These are phyloP conservation scores for Daldinia concentrica DNA, from an alignment of 495 filamentous ascomycete species.

Conservation along the genomic window DNA sequence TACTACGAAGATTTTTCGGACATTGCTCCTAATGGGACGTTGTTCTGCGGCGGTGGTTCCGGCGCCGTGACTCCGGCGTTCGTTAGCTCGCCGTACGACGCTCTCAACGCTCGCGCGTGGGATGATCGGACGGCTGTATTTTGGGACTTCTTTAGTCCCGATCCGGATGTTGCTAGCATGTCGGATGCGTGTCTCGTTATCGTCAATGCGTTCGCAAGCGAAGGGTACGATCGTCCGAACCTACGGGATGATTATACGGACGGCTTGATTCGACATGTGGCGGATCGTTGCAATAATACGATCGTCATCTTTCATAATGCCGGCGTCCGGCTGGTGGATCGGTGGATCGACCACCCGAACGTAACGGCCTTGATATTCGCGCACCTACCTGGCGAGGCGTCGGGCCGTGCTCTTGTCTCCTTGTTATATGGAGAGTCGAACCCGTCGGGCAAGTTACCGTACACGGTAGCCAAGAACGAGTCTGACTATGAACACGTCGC, in stretches of 20 bases:
- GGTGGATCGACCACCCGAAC: slow-evolving; percentile 61
- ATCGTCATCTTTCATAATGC: slow-evolving; percentile 64
- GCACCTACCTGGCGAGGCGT: slow-evolving; percentile 63
- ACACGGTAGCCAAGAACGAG: slow-evolving; percentile 64
- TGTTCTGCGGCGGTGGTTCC: slow-evolving; percentile 59
- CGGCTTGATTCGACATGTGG: slow-evolving; percentile 58
- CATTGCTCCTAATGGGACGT: slow-evolving; percentile 51
- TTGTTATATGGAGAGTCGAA: slow-evolving; percentile 63
- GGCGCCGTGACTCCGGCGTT: slow-evolving; percentile 60
- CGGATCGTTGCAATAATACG: slow-evolving; percentile 59
- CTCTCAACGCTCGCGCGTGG: slow-evolving; percentile 54
- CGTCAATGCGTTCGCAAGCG: slow-evolving; percentile 61
- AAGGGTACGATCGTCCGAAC: slow-evolving; percentile 50
- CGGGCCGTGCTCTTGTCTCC: slow-evolving; percentile 59
- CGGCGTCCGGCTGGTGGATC: slow-evolving; percentile 59
- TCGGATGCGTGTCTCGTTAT: slow-evolving; percentile 69
- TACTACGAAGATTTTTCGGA: slow-evolving; percentile 46
- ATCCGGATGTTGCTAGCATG: slow-evolving; percentile 41
- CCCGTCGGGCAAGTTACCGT: slow-evolving; percentile 67
- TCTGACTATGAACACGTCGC: slow-evolving; percentile 58
- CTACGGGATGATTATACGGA: slow-evolving; percentile 56
- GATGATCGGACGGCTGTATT: slow-evolving; percentile 56
- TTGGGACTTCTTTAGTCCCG: slow-evolving; percentile 49
- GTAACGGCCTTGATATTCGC: slow-evolving; percentile 62
- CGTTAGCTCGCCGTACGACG: slow-evolving; percentile 60